phyloP scores from a whole-genome alignment of 1,284 basidiomycete genomes.

The Tylopilus sp. region DNA sequence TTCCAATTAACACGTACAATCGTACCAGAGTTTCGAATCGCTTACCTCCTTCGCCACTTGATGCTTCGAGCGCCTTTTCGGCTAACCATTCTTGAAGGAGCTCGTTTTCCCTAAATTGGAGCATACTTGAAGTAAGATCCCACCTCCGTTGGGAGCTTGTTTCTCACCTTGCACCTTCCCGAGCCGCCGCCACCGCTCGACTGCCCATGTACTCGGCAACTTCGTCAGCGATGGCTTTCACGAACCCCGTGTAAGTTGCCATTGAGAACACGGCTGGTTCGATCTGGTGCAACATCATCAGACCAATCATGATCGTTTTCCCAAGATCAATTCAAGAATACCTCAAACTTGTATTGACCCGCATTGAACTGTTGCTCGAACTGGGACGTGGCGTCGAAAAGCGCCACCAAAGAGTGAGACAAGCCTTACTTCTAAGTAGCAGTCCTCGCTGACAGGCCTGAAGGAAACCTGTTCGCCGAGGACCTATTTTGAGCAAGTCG shows the following conservation, averaged over 20 bases:
- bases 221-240: slow-evolving; percentile 56
- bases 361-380: slow-evolving; percentile 69
- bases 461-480: slow-evolving; percentile 54
- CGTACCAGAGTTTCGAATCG: background rate
- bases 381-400: slow-evolving; percentile 35
- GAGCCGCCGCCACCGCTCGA: slow-evolving; percentile 48
- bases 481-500: background rate
- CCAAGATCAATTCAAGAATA: slow-evolving; percentile 23
- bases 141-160: background rate
- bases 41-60: slow-evolving; percentile 15
- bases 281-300: slow-evolving; percentile 47
- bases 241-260: slow-evolving; percentile 59
- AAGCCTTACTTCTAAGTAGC: slow-evolving; percentile 53
- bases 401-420: too few relatives aligned
- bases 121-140: background rate
- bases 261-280: slow-evolving; percentile 65
- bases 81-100: slow-evolving; percentile 38
- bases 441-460: slow-evolving; percentile 56
- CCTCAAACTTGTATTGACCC: slow-evolving; percentile 69
- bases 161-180: slow-evolving; percentile 55
- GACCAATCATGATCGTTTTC: background rate
- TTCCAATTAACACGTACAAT: background rate
- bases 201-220: slow-evolving; percentile 54
- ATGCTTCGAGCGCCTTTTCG: slow-evolving; percentile 27
- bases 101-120: slow-evolving; percentile 28